phyloP scores from a whole-genome alignment of 495 filamentous ascomycete genomes.

The Penicillium tannophilum region DNA sequence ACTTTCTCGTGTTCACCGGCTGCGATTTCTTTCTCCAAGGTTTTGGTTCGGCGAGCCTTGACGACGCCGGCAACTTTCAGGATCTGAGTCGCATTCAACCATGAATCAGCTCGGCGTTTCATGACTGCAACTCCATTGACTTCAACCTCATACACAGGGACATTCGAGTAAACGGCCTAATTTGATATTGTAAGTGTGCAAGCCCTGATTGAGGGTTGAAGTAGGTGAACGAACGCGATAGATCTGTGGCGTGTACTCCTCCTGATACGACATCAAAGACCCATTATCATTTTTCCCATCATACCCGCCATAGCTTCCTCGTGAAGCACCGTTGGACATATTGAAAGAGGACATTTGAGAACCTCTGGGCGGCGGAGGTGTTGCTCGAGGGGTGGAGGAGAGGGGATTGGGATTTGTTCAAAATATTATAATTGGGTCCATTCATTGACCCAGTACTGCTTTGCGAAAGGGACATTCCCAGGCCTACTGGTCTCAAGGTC shows the following conservation, averaged over 20 bases:
- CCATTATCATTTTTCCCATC: constrained; percentile 53
- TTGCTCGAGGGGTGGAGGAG: constrained; percentile 56
- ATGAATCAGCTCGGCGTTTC: constrained; percentile 88
- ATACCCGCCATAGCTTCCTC: constrained; percentile 45
- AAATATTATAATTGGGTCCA: constrained; percentile 46
- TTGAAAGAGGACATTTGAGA: constrained; percentile 51
- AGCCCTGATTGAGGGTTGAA: constrained; percentile 13
- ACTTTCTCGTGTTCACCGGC: constrained; percentile 97
- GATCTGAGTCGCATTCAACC: constrained; percentile 94
- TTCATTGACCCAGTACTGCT: constrained; percentile 45
- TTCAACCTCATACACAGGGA: constrained; percentile 97
- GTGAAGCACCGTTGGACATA: constrained; percentile 41
- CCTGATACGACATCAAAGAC: constrained; percentile 48
- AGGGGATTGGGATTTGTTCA: constrained; percentile 54
- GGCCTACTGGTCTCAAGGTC: not conserved
- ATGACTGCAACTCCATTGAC: constrained; percentile 89
- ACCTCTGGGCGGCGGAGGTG: constrained; percentile 47
- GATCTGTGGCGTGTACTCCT: constrained; percentile 68
- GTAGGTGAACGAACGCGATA: constrained; percentile 59
- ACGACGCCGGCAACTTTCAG: constrained; percentile 95
- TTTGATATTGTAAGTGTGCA: constrained; percentile 23
- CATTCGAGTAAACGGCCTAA: constrained; percentile 91
- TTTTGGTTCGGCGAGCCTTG: constrained; percentile 95
- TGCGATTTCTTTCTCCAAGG: constrained; percentile 95
- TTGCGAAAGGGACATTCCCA: constrained; percentile 47